A percentile compares a stretch with the other conserved stretches of the same genome.
Conservation (phyloP, 352 stramenopile species). For the Pythium insidiosum region DNA sequence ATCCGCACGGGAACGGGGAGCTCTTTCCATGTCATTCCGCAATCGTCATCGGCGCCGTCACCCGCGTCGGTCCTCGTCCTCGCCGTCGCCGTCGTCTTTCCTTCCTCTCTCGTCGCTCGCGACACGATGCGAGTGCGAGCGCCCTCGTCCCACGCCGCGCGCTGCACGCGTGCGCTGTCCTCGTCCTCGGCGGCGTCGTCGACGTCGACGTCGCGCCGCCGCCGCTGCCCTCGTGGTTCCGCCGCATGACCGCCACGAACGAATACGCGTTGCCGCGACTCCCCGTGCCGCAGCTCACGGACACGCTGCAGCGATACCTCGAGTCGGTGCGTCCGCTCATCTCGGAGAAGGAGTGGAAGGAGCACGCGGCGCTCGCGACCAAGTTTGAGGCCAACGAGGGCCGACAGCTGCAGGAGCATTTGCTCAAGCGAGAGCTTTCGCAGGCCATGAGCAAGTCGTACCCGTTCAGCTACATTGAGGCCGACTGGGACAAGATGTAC, state of each 20-base stretch:
- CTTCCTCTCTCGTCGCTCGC: too few species aligned
- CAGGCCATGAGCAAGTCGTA: slow-evolving; percentile 79
- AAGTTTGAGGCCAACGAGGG: slow-evolving; percentile 31
- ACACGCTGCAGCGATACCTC: slow-evolving; percentile 71
- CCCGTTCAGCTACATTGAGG: slow-evolving; percentile 91
- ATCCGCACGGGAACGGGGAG: too few species aligned
- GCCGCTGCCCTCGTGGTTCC: slow-evolving; percentile 25
- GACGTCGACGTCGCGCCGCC: background rate
- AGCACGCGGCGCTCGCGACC: slow-evolving; percentile 37
- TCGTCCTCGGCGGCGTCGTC: slow-evolving; percentile 4
- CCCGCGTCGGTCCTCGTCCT: too few species aligned
- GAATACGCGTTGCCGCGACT: slow-evolving; percentile 36
- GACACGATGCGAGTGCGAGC: slow-evolving; percentile 16
- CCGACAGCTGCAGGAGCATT: slow-evolving; percentile 22
- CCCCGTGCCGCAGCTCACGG: slow-evolving; percentile 65
- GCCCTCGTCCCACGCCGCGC: slow-evolving; percentile 7
- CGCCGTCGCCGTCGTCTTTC: too few species aligned
- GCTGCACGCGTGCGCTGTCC: slow-evolving; percentile 6
- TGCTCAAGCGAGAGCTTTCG: slow-evolving; percentile 47
- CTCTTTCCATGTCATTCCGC: too few species aligned
- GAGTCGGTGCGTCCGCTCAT: slow-evolving; percentile 47
- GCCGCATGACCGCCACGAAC: slow-evolving; percentile 27
- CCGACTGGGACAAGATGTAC: slow-evolving; percentile 90
- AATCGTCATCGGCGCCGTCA: too few species aligned
- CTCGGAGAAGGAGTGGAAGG: slow-evolving; percentile 28